phyloP scores from a whole-genome alignment of 164 flowering plant species.

The Warburgia ugandensis region DNA sequence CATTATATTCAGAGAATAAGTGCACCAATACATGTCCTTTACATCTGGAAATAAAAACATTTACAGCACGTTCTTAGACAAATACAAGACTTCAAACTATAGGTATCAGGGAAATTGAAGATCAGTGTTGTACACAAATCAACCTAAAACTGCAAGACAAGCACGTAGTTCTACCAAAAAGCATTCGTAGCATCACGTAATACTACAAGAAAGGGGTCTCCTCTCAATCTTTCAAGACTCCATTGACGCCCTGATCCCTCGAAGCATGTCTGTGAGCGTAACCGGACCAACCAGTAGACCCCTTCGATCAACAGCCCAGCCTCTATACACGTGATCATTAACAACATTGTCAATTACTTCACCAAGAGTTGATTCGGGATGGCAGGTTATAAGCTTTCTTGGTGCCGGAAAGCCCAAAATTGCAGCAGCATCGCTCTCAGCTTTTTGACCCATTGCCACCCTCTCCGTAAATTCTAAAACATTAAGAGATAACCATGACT shows the following conservation, averaged over 20 bases:
- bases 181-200: too few species aligned
- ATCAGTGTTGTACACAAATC: too few species aligned
- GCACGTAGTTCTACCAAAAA: too few species aligned
- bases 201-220: too few species aligned
- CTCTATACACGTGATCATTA: conserved; percentile 13
- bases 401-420: background rate
- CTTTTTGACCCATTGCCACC: conserved; percentile 7
- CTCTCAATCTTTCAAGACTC: too few species aligned
- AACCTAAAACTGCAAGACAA: too few species aligned
- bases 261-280: conserved; percentile 10
- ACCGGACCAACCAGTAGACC: conserved; percentile 10
- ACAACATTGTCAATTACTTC: conserved; percentile 14
- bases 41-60: too few species aligned
- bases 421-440: background rate
- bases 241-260: conserved; percentile 9
- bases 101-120: too few species aligned
- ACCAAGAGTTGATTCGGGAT: conserved; percentile 1
- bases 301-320: conserved; percentile 12
- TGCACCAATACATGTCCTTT: too few species aligned
- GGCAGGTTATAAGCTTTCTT: conserved; percentile 11
- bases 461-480: conserved; percentile 18
- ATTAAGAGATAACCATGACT: conserved; percentile 26
- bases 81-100: too few species aligned
- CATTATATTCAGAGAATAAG: too few species aligned
- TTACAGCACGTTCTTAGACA: too few species aligned